Evolutionary conservation across 208 protist species (phyloP).

Genomic region (Endotrypanum monterogeii): DNA sequence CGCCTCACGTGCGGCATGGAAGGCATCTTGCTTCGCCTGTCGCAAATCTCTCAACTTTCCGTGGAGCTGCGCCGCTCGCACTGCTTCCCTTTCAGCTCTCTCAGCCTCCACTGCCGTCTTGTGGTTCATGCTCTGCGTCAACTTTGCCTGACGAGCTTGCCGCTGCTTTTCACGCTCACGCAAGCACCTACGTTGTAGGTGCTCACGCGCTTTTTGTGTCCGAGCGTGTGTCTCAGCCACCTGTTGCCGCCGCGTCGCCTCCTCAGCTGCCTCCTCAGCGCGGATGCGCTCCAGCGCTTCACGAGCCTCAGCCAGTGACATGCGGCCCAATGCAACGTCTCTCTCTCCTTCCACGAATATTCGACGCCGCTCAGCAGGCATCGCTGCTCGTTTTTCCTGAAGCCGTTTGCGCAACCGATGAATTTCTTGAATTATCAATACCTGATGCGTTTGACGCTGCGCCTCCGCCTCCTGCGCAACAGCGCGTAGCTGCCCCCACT

Average conservation of each 20-base stretch:
- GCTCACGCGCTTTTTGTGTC: constrained; percentile 29
- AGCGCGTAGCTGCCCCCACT: constrained; percentile 42
- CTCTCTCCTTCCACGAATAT: constrained; percentile 19
- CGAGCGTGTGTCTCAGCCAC: constrained; percentile 19
- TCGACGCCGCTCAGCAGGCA: constrained; percentile 26
- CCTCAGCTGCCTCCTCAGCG: constrained; percentile 18
- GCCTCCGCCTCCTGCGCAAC: constrained; percentile 43
- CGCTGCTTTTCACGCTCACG: constrained; percentile 41
- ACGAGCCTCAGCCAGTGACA: constrained; percentile 32
- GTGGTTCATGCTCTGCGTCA: constrained; percentile 22
- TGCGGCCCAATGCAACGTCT: constrained; percentile 27
- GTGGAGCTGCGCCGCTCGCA: constrained; percentile 54
- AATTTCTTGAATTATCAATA: constrained; percentile 67
- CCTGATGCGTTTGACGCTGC: constrained; percentile 38
- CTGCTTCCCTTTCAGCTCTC: constrained; percentile 34
- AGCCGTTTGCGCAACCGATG: constrained; percentile 53
- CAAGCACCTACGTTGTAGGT: constrained; percentile 33
- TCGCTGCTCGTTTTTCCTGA: constrained; percentile 30
- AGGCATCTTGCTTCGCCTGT: constrained; percentile 32
- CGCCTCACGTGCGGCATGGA: constrained; percentile 29
- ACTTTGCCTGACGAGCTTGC: constrained; percentile 30
- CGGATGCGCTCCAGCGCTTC: constrained; percentile 28
- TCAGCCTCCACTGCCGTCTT: constrained; percentile 33
- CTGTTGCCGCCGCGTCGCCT: constrained; percentile 33
- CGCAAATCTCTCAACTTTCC: constrained; percentile 53